Evolutionary conservation across 2,329 filamentous ascomycete species (phyloP).

Genomic region (Tetracladium maxilliforme): DNA sequence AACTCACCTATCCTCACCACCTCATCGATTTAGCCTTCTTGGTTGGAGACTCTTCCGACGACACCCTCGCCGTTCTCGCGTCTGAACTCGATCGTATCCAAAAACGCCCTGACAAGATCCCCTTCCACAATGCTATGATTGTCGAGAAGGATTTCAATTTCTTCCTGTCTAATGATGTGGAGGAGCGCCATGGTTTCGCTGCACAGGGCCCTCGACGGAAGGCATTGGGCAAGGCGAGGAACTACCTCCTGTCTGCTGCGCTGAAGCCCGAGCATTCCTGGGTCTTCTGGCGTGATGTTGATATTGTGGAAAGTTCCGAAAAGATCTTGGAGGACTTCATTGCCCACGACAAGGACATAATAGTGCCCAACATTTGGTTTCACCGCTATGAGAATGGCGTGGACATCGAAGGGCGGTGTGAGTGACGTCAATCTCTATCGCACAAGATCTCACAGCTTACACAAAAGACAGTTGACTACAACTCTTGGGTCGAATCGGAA

Average conservation of each 20-base stretch:
- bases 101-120: conserved; percentile 60
- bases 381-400: conserved; percentile 56
- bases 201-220: conserved; percentile 85
- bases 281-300: conserved; percentile 98
- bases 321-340: conserved; percentile 91
- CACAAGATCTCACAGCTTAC: conserved; percentile 9
- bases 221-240: conserved; percentile 77
- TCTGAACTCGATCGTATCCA: conserved; percentile 83
- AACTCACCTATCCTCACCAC: conserved; percentile 86
- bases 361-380: conserved; percentile 97
- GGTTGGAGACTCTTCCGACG: conserved; percentile 80
- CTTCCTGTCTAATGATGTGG: conserved; percentile 54
- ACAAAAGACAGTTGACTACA: conserved; percentile 67
- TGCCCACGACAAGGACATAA: conserved; percentile 79
- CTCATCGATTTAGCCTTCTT: conserved; percentile 93
- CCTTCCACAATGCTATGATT: conserved; percentile 74
- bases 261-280: conserved; percentile 90
- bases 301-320: conserved; percentile 81
- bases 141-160: conserved; percentile 85
- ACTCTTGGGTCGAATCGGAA: conserved; percentile 93
- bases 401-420: conserved; percentile 92
- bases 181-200: conserved; percentile 72
- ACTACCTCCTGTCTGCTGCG: conserved; percentile 74
- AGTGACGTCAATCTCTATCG: conserved; percentile 18
- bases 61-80: conserved; percentile 76